Evolutionary conservation across 352 stramenopile species (phyloP).

Genomic region (Phytopythium litorale): DNA sequence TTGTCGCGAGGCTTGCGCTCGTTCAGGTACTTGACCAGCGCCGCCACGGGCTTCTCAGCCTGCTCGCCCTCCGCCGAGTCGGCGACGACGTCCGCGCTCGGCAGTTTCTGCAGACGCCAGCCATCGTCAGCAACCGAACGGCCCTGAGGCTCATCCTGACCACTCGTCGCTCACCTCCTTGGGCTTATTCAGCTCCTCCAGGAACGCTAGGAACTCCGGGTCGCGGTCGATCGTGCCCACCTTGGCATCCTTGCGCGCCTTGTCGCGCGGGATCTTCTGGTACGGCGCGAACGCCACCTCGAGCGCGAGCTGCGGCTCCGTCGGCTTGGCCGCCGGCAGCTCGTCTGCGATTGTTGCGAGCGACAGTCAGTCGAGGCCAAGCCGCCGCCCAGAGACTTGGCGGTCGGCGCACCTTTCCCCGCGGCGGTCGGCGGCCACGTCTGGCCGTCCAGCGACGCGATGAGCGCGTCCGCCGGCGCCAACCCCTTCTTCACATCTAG

Average conservation of each 20-base stretch:
- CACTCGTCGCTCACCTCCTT: conserved; percentile 40
- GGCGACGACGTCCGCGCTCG: conserved; percentile 50
- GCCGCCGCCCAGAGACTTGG: not conserved
- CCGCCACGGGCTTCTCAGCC: conserved; percentile 63
- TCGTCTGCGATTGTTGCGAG: not conserved
- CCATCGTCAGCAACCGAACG: not conserved
- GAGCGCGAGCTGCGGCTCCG: conserved; percentile 15
- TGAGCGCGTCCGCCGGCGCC: conserved; percentile 42
- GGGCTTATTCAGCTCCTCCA: conserved; percentile 62
- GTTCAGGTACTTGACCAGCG: conserved; percentile 83
- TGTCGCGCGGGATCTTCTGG: conserved; percentile 79
- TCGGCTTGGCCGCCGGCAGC: not conserved
- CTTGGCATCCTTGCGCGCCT: conserved; percentile 77
- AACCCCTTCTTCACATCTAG: conserved; percentile 70
- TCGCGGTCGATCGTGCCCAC: conserved; percentile 68
- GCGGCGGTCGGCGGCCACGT: conserved; percentile 18
- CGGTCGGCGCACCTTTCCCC: not conserved
- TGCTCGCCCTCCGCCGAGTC: conserved; percentile 51
- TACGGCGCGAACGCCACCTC: conserved; percentile 74
- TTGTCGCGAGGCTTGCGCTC: conserved; percentile 71
- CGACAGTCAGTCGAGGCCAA: not conserved
- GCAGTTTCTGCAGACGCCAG: conserved; percentile 44
- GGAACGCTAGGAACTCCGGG: conserved; percentile 65
- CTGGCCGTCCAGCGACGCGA: conserved; percentile 51
- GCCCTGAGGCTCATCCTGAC: not conserved